Evolutionary conservation across 108 stramenopile genomes (phyloP).

Genomic region (Schizochytrium sp.): DNA sequence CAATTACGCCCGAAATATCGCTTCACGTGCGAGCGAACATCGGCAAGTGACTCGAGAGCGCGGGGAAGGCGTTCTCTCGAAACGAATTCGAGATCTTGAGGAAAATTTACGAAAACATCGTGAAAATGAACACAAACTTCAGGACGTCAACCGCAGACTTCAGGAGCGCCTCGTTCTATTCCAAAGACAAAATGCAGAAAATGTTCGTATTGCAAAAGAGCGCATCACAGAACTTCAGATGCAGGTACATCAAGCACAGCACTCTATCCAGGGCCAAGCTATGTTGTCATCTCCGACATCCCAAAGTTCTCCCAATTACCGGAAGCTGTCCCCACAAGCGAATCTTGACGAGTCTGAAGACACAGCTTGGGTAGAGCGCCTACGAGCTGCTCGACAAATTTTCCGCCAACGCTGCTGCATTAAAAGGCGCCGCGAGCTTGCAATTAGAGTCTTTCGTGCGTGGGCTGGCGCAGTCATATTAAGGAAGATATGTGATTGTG

Average conservation of each 20-base stretch:
- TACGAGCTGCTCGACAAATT: background rate
- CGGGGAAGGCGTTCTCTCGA: background rate
- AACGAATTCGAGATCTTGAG: background rate
- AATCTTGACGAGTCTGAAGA: background rate
- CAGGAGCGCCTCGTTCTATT: conserved; percentile 34
- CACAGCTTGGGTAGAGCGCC: background rate
- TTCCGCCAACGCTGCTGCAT: background rate
- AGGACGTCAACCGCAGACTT: conserved; percentile 25
- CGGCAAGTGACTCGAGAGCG: background rate
- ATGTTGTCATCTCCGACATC: too few relatives aligned
- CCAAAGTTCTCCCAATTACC: too few relatives aligned
- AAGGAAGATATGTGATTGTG: background rate
- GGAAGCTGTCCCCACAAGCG: too few relatives aligned
- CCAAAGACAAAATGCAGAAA: conserved; percentile 34
- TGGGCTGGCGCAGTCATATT: conserved; percentile 22
- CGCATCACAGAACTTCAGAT: conserved; percentile 22
- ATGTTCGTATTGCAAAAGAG: conserved; percentile 20
- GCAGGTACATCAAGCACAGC: background rate
- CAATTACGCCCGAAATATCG: background rate
- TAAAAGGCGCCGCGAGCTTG: conserved; percentile 9
- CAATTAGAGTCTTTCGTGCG: background rate
- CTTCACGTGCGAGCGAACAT: background rate
- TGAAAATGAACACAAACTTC: conserved; percentile 1
- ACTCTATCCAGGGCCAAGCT: background rate
- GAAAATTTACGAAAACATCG: background rate